A percentile compares a stretch with the other conserved stretches of the same genome.
Conservation (phyloP, 2,329 filamentous ascomycete genomes). For the Colletotrichum coccodes region DNA sequence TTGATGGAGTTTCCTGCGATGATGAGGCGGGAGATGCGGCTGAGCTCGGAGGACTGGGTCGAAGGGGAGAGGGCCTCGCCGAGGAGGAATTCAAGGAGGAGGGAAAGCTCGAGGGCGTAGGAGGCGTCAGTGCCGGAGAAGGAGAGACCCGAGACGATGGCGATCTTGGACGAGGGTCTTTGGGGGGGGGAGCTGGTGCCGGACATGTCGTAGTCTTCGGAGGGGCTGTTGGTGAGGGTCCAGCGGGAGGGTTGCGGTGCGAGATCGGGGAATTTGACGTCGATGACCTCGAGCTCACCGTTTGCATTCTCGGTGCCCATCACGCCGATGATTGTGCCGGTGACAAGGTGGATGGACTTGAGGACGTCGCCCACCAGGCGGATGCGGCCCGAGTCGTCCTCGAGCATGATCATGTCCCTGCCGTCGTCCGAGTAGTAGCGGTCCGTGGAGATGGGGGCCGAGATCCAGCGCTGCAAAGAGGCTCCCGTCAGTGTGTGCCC, state of each 20-base stretch:
- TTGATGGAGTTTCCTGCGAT: slow-evolving; percentile 90
- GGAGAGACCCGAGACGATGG: slow-evolving; percentile 87
- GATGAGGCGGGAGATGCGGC: slow-evolving; percentile 83
- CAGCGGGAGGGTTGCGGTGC: slow-evolving; percentile 84
- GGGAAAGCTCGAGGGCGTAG: slow-evolving; percentile 78
- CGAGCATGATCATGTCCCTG: slow-evolving; percentile 81
- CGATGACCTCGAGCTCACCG: slow-evolving; percentile 92
- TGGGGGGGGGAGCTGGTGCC: slow-evolving; percentile 42
- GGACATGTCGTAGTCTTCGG: slow-evolving; percentile 68
- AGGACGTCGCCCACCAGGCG: slow-evolving; percentile 79
- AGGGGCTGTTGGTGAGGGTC: slow-evolving; percentile 68
- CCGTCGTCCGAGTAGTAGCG: slow-evolving; percentile 77
- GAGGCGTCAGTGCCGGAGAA: slow-evolving; percentile 80
- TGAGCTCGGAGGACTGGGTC: slow-evolving; percentile 66
- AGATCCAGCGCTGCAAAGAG: slow-evolving; percentile 84
- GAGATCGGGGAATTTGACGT: slow-evolving; percentile 88
- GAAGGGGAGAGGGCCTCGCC: slow-evolving; percentile 77
- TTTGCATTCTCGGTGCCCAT: slow-evolving; percentile 93
- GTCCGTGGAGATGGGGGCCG: slow-evolving; percentile 78
- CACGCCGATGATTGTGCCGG: slow-evolving; percentile 92
- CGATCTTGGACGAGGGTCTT: slow-evolving; percentile 66
- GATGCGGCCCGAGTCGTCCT: slow-evolving; percentile 94
- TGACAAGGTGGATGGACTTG: slow-evolving; percentile 79
- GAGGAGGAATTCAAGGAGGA: slow-evolving; percentile 87
- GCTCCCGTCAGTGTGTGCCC: no score